phyloP scores from a whole-genome alignment of 2,329 filamentous ascomycete species.

The Colletotrichum lentis region DNA sequence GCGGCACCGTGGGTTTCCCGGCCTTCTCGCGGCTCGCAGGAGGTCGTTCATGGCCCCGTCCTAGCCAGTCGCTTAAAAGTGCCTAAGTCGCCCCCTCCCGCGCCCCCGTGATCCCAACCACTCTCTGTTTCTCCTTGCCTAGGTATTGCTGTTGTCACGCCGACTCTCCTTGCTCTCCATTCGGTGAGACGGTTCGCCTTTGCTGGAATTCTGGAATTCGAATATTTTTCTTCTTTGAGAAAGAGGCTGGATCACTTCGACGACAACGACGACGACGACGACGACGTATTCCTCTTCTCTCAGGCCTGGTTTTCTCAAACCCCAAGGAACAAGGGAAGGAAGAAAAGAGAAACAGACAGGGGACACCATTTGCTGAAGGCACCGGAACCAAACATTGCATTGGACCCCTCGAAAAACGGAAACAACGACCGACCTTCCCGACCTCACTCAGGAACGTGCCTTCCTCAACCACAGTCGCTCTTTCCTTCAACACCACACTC shows the following conservation, averaged over 20 bases:
- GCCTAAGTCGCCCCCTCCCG: constrained; percentile 20
- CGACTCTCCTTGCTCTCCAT: constrained; percentile 21
- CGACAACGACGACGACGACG: constrained; percentile 1
- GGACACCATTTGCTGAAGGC: not conserved
- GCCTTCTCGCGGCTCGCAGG: constrained; percentile 28
- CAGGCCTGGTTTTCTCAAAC: not conserved
- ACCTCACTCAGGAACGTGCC: constrained; percentile 30
- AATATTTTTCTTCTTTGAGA: constrained; percentile 22
- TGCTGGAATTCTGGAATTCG: constrained; percentile 25
- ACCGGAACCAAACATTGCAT: constrained; percentile 1
- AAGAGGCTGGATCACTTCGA: constrained; percentile 26
- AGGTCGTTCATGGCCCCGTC: constrained; percentile 17
- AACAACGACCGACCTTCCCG: constrained; percentile 31
- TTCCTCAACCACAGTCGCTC: constrained; percentile 6
- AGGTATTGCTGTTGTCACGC: constrained; percentile 29
- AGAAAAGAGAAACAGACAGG: not conserved
- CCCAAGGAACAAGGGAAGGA: constrained; percentile 1
- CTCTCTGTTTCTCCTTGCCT: constrained; percentile 28
- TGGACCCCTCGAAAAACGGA: constrained; percentile 12
- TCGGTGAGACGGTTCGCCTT: constrained; percentile 15
- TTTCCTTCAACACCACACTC: constrained; percentile 18
- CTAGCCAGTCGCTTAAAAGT: constrained; percentile 29
- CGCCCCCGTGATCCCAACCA: constrained; percentile 21
- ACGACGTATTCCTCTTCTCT: constrained; percentile 10
- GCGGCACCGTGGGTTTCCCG: constrained; percentile 27